A percentile compares a stretch with the other conserved stretches of the same genome.
Conservation (phyloP, 306 rosid species). For the Gleditsia sinensis region DNA sequence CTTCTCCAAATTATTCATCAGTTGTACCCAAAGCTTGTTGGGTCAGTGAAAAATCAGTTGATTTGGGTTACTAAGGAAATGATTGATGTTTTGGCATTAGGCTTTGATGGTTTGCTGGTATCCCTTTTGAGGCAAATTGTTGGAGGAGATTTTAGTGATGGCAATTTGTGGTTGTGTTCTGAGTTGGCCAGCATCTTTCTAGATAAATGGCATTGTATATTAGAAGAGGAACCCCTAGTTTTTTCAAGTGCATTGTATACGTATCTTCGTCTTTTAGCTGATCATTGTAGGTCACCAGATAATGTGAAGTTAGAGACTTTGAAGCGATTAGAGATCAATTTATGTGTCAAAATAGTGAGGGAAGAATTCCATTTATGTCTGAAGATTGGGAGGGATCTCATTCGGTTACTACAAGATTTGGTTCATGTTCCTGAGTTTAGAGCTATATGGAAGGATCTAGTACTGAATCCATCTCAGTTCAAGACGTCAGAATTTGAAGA, state of each 20-base stretch:
- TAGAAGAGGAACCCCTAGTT: conserved; percentile 60
- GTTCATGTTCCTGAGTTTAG: conserved; percentile 65
- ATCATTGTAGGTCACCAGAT: conserved; percentile 49
- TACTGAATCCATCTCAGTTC: conserved; percentile 48
- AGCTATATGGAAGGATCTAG: conserved; percentile 65
- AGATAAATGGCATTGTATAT: conserved; percentile 49
- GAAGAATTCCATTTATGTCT: conserved; percentile 70
- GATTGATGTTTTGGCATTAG: conserved; percentile 55
- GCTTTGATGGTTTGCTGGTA: conserved; percentile 56
- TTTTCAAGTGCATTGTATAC: conserved; percentile 61
- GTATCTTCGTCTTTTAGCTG: conserved; percentile 70
- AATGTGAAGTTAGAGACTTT: conserved; percentile 50
- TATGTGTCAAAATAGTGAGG: conserved; percentile 66
- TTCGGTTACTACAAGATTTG: conserved; percentile 73
- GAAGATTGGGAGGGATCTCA: conserved; percentile 77
- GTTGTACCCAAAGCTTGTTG: conserved; percentile 62
- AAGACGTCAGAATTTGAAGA: conserved; percentile 46
- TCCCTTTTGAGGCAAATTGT: conserved; percentile 69
- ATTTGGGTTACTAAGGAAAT: conserved; percentile 57
- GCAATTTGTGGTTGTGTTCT: conserved; percentile 66
- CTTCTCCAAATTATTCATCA: conserved; percentile 50
- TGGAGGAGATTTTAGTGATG: conserved; percentile 64
- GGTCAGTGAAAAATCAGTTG: conserved; percentile 49
- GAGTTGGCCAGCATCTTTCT: conserved; percentile 53
- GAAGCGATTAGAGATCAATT: conserved; percentile 60